Percentiles rank a stretch among this genome's conserved stretches.
Evolutionary conservation across 805 yeast genomes (phyloP).

Genomic region (Hanseniaspora jakobsenii): DNA sequence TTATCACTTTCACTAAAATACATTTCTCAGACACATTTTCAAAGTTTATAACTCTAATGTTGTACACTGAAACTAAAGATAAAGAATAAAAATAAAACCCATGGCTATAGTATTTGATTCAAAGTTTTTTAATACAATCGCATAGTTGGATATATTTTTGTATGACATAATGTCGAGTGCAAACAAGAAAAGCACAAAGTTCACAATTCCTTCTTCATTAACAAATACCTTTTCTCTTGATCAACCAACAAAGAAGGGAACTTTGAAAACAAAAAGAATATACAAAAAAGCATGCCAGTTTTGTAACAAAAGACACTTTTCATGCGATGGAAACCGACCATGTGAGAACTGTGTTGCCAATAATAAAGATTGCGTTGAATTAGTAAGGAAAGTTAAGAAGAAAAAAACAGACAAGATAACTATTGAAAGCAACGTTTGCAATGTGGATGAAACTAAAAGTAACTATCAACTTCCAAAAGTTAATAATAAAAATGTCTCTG

Average conservation of each 20-base stretch:
- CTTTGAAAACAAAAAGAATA: constrained; percentile 38
- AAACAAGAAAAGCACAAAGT: background rate
- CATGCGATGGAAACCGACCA: constrained; percentile 76
- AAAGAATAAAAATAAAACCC: too few species aligned
- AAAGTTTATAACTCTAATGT: too few species aligned
- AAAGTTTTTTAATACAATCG: too few species aligned
- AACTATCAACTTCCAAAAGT: too few species aligned
- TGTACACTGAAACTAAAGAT: too few species aligned
- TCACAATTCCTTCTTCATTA: background rate
- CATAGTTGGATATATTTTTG: background rate
- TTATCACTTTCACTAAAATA: too few species aligned
- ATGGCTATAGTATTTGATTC: too few species aligned
- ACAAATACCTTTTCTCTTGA: background rate
- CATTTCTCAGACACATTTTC: too few species aligned
- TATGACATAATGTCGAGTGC: background rate
- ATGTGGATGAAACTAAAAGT: background rate
- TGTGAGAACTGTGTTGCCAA: constrained; percentile 66
- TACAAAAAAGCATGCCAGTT: constrained; percentile 81
- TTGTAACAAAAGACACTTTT: constrained; percentile 82
- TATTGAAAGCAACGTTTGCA: background rate
- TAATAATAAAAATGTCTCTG: too few species aligned
- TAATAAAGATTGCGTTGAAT: constrained; percentile 48
- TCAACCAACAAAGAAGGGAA: background rate
- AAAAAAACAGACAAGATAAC: constrained; percentile 32
- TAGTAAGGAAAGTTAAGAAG: constrained; percentile 74